Percentiles rank a stretch among this genome's conserved stretches.
phyloP scores from a whole-genome alignment of 2,329 filamentous ascomycete species.

The Cytospora paraplurivora region DNA sequence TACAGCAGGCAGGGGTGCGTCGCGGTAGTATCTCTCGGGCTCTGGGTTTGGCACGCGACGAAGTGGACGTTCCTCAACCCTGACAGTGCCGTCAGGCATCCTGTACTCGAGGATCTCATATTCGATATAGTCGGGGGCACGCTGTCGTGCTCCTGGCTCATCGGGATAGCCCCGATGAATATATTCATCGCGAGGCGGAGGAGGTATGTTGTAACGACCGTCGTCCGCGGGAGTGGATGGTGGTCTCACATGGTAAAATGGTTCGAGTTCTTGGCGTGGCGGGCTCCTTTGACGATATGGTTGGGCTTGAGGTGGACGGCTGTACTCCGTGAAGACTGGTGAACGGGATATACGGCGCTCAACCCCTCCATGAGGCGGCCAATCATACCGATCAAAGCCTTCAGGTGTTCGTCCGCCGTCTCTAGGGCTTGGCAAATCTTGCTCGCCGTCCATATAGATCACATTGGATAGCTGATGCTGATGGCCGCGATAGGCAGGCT shows the following conservation, averaged over 20 bases:
- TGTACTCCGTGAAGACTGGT: conserved; percentile 37
- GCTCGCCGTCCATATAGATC: conserved; percentile 25
- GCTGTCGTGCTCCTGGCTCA: conserved; percentile 36
- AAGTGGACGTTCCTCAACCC: conserved; percentile 45
- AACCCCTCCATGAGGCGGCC: conserved; percentile 29
- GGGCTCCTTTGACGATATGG: conserved; percentile 40
- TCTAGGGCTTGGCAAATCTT: conserved; percentile 20
- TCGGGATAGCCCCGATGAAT: conserved; percentile 13
- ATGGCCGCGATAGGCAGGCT: conserved; percentile 19
- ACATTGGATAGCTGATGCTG: conserved; percentile 17
- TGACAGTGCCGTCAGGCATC: conserved; percentile 49
- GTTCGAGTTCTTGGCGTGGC: conserved; percentile 32
- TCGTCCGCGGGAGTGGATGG: conserved; percentile 33
- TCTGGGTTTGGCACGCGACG: conserved; percentile 37
- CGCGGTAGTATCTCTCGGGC: conserved; percentile 30
- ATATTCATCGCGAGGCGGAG: conserved; percentile 29
- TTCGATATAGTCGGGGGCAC: conserved; percentile 38
- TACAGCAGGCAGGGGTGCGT: conserved; percentile 12
- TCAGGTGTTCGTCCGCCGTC: conserved; percentile 24
- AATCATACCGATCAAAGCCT: conserved; percentile 30
- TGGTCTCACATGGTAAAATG: conserved; percentile 37
- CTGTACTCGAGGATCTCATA: conserved; percentile 51
- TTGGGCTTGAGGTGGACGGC: conserved; percentile 33
- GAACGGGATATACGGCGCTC: conserved; percentile 38
- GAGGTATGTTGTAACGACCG: conserved; percentile 35